These are phyloP conservation scores for Coemansia sp. DNA, from an alignment of 192 early-diverging fungal species.

Conservation along the genomic window DNA sequence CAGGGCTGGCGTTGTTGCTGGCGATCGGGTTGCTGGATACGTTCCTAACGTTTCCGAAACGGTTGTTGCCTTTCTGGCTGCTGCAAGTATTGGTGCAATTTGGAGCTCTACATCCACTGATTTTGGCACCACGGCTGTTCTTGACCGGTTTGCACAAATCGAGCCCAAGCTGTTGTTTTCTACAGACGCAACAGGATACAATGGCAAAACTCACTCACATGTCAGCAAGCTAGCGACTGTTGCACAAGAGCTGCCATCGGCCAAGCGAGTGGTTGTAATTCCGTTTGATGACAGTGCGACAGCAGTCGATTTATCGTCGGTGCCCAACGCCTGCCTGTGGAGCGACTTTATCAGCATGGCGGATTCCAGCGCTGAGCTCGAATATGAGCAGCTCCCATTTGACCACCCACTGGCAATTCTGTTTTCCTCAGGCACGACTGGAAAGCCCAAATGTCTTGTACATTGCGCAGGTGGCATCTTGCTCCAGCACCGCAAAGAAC, in stretches of 20 bases:
- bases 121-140: constrained; percentile 87
- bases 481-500: constrained; percentile 93
- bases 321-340: constrained; percentile 43
- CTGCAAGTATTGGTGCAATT: constrained; percentile 81
- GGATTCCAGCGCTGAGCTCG: constrained; percentile 44
- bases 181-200: constrained; percentile 89
- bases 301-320: constrained; percentile 22
- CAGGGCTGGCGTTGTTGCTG: constrained; percentile 64
- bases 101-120: constrained; percentile 96
- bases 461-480: constrained; percentile 89
- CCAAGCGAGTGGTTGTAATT: constrained; percentile 77
- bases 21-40: constrained; percentile 87
- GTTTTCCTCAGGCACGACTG: constrained; percentile 93
- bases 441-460: constrained; percentile 94
- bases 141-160: constrained; percentile 93
- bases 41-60: constrained; percentile 85
- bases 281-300: constrained; percentile 56
- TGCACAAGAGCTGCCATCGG: constrained; percentile 62
- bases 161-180: constrained; percentile 88
- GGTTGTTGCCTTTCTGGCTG: constrained; percentile 75
- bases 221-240: constrained; percentile 73
- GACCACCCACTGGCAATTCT: constrained; percentile 90
- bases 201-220: constrained; percentile 81
- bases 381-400: constrained; percentile 85
- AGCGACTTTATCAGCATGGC: constrained; percentile 58